Evolutionary conservation across 1,284 basidiomycete species (phyloP).

Genomic region (Agroathelia rolfsii): DNA sequence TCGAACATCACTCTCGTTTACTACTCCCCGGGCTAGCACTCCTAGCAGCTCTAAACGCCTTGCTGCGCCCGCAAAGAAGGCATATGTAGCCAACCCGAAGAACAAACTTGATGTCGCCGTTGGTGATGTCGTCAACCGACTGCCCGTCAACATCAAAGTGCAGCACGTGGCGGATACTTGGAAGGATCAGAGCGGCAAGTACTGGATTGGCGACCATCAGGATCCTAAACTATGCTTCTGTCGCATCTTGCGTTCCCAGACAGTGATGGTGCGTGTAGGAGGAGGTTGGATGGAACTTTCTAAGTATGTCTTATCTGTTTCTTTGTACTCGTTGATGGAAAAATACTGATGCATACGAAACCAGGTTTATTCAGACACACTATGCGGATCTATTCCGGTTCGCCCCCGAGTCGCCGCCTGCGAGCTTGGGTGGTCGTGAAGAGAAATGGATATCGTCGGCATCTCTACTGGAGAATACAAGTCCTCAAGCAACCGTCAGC

Average conservation of each 20-base stretch:
- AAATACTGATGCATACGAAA: slow-evolving; percentile 12
- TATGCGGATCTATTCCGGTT: slow-evolving; percentile 73
- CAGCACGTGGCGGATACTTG: slow-evolving; percentile 76
- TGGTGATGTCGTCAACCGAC: slow-evolving; percentile 80
- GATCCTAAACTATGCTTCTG: slow-evolving; percentile 87
- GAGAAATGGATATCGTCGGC: slow-evolving; percentile 79
- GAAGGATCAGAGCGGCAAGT: slow-evolving; percentile 88
- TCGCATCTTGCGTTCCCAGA: slow-evolving; percentile 83
- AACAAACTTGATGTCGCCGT: slow-evolving; percentile 89
- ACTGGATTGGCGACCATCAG: slow-evolving; percentile 89
- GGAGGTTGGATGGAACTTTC: slow-evolving; percentile 91
- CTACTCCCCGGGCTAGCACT: slow-evolving; percentile 59
- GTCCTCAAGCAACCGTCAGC: slow-evolving; percentile 29
- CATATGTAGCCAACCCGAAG: slow-evolving; percentile 78
- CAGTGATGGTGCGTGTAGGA: slow-evolving; percentile 91
- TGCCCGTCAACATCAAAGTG: slow-evolving; percentile 79
- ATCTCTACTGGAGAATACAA: slow-evolving; percentile 54
- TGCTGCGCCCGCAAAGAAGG: slow-evolving; percentile 38
- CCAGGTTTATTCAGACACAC: slow-evolving; percentile 79
- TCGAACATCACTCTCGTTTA: slow-evolving; percentile 32
- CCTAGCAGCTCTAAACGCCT: slow-evolving; percentile 42
- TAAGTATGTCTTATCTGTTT: slow-evolving; percentile 35
- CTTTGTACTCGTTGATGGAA: slow-evolving; percentile 3
- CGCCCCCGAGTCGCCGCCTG: slow-evolving; percentile 45
- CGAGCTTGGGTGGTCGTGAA: slow-evolving; percentile 35